Percentiles rank a stretch among this genome's conserved stretches.
These are phyloP conservation scores for Lenzites betulinus DNA, from an alignment of 768 basidiomycete species.

Conservation along the genomic window DNA sequence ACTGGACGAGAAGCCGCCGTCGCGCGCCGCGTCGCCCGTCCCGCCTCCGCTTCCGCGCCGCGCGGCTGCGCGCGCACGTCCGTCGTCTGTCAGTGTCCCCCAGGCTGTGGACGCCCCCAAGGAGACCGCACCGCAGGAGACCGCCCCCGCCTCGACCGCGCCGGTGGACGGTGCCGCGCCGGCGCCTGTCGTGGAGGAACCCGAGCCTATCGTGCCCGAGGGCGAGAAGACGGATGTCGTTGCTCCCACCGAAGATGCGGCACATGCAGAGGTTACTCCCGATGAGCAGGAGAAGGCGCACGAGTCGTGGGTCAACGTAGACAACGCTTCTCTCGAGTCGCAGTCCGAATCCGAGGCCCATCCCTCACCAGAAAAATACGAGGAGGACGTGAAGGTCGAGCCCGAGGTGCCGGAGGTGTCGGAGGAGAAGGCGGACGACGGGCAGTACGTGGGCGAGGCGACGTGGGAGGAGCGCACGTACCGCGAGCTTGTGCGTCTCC, in stretches of 20 bases:
- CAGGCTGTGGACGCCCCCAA: neutral
- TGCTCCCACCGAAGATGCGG: neutral
- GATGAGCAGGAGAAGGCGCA: neutral
- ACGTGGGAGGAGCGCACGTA: constrained; percentile 89
- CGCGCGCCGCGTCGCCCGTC: constrained; percentile 33
- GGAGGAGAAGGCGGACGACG: constrained; percentile 34
- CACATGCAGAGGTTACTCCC: neutral
- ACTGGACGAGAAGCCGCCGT: constrained; percentile 12
- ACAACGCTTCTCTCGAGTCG: neutral
- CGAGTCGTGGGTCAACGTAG: constrained; percentile 3
- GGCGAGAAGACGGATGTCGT: neutral
- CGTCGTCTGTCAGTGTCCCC: constrained; percentile 28
- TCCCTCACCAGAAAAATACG: too few relatives aligned
- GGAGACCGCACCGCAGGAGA: neutral
- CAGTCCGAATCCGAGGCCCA: neutral
- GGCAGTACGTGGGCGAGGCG: constrained; percentile 58
- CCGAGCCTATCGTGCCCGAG: neutral
- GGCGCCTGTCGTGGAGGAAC: constrained; percentile 10
- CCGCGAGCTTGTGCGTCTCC: constrained; percentile 72
- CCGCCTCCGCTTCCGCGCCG: constrained; percentile 67
- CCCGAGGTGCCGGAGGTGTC: neutral
- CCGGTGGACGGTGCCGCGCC: neutral
- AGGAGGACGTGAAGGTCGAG: neutral
- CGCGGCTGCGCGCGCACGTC: constrained; percentile 56
- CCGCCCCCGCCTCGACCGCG: neutral